phyloP scores from a whole-genome alignment of 2,329 filamentous ascomycete genomes.

The Clarireedia homoeocarpa region DNA sequence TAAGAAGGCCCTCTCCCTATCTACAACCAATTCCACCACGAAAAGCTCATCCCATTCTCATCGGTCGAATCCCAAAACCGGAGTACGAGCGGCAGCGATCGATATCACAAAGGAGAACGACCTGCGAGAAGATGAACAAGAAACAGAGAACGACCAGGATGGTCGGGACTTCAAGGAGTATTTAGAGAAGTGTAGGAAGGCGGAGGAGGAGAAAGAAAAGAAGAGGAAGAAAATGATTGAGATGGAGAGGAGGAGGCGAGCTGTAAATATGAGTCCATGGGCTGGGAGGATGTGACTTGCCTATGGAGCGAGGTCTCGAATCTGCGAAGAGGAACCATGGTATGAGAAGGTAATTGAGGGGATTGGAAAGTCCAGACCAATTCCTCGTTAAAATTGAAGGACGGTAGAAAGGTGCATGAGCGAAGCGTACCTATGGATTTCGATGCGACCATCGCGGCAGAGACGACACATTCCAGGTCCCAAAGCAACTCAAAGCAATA shows the following conservation, averaged over 20 bases:
- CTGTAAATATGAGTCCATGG: constrained; percentile 32
- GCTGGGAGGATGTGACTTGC: constrained; percentile 7
- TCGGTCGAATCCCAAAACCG: not conserved
- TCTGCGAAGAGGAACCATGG: no score
- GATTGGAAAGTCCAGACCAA: no score
- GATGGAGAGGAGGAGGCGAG: constrained; percentile 33
- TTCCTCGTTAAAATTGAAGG: no score
- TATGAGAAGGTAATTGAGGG: no score
- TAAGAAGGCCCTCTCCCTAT: constrained; percentile 4
- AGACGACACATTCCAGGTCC: no score
- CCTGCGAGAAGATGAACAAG: not conserved
- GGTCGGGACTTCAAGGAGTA: constrained; percentile 2
- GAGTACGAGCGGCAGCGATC: not conserved
- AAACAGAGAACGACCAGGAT: not conserved
- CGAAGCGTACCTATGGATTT: no score
- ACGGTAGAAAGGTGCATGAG: no score
- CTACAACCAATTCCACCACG: constrained; percentile 2
- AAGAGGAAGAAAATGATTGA: constrained; percentile 30
- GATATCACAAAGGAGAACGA: not conserved
- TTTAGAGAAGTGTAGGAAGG: constrained; percentile 6
- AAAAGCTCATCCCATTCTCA: not conserved
- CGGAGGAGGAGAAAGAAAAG: constrained; percentile 4
- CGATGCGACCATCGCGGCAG: no score
- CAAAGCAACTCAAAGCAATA: no score
- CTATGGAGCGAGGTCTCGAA: not conserved